phyloP scores from a whole-genome alignment of 345 rosid species.

The Pistacia vera region DNA sequence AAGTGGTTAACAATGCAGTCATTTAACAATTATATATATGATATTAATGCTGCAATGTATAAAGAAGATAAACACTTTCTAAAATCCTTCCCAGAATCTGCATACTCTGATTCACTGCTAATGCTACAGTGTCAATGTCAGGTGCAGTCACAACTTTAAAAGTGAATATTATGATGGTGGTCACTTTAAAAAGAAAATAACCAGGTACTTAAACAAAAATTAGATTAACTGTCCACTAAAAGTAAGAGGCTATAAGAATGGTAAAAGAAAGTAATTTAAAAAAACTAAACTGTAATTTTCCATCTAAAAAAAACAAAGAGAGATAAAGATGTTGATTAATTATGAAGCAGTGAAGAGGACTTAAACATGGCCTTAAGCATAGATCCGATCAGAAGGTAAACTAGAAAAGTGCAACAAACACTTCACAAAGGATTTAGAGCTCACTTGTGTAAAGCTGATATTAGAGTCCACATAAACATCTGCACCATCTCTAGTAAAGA shows the following conservation, averaged over 20 bases:
- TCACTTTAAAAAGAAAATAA: neutral
- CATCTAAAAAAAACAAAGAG: neutral
- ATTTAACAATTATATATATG: neutral
- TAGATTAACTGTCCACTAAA: too few relatives aligned
- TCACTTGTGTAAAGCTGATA: constrained; percentile 89
- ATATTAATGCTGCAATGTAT: neutral
- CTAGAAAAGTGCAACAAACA: constrained; percentile 7
- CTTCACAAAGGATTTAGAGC: constrained; percentile 28
- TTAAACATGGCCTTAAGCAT: neutral
- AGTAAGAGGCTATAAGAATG: neutral
- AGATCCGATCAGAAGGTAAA: constrained; percentile 7
- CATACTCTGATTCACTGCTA: neutral
- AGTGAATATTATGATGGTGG: neutral
- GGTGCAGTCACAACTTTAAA: neutral
- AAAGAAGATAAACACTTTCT: neutral
- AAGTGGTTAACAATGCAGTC: neutral
- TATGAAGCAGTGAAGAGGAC: neutral
- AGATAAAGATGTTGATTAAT: constrained; percentile 3
- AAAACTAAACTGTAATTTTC: neutral
- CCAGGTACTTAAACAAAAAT: neutral
- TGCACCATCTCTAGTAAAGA: constrained; percentile 85
- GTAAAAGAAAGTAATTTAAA: neutral
- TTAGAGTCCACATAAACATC: constrained; percentile 82
- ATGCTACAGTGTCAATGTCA: neutral
- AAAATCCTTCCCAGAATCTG: neutral